phyloP scores from a whole-genome alignment of 768 basidiomycete genomes.

The Lactarius sp. region DNA sequence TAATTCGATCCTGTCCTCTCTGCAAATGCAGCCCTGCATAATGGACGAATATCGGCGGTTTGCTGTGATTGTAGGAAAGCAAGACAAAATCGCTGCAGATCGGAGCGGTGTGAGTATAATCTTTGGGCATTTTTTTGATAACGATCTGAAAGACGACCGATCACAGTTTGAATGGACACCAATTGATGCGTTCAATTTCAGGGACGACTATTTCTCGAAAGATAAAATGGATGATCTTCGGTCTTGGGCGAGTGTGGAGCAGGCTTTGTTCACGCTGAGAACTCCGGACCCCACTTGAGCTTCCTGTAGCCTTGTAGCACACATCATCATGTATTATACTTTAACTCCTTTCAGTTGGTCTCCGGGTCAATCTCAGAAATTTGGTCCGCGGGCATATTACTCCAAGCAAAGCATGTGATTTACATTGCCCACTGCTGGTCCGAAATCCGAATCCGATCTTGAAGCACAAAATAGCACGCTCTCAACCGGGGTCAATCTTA shows the following conservation, averaged over 20 bases:
- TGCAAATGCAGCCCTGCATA: constrained; percentile 61
- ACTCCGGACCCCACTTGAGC: too few species aligned
- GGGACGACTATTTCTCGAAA: constrained; percentile 47
- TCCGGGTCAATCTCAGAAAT: too few species aligned
- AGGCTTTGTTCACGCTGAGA: neutral
- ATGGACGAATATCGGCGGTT: constrained; percentile 62
- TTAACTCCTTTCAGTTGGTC: too few species aligned
- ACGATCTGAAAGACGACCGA: constrained; percentile 6
- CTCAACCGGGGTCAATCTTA: too few species aligned
- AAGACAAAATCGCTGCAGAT: constrained; percentile 31
- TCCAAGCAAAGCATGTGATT: constrained; percentile 18
- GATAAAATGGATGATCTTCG: constrained; percentile 20
- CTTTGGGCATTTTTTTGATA: constrained; percentile 6
- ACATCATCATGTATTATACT: too few species aligned
- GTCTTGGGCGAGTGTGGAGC: constrained; percentile 16
- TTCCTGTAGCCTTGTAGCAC: too few species aligned
- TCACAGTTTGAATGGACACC: constrained; percentile 53
- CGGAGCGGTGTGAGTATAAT: constrained; percentile 45
- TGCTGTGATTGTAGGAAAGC: constrained; percentile 47
- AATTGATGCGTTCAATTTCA: constrained; percentile 47
- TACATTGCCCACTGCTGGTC: neutral
- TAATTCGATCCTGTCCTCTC: constrained; percentile 26
- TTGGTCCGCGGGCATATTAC: too few species aligned
- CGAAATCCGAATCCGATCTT: neutral
- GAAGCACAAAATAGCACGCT: neutral